Percentiles rank a stretch among this genome's conserved stretches.
Conservation (phyloP, 495 filamentous ascomycete genomes). For the Chaetomidium leptoderma region DNA sequence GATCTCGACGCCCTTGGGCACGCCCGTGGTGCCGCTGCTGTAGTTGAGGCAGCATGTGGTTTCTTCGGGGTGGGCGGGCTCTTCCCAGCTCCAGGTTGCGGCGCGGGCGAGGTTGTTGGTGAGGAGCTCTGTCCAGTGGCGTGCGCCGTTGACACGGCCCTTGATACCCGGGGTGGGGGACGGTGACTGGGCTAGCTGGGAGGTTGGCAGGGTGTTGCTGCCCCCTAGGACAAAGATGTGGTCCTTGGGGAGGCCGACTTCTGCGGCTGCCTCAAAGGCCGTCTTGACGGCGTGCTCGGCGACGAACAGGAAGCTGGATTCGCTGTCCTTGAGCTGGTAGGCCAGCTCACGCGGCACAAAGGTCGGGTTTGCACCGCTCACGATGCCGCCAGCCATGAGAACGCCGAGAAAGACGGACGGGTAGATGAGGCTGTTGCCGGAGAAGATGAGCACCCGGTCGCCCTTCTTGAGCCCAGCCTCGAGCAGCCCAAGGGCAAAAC, state of each 20-base stretch:
- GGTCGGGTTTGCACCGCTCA: slow-evolving; percentile 75
- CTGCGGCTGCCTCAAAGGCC: slow-evolving; percentile 62
- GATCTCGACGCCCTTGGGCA: slow-evolving; percentile 81
- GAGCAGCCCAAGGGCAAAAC: slow-evolving; percentile 65
- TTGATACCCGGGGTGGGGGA: slow-evolving; percentile 36
- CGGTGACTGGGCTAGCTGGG: slow-evolving; percentile 37
- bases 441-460: slow-evolving; percentile 70
- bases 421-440: slow-evolving; percentile 69
- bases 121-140: slow-evolving; percentile 43
- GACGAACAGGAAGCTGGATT: slow-evolving; percentile 60
- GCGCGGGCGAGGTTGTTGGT: slow-evolving; percentile 40
- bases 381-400: slow-evolving; percentile 73
- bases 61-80: slow-evolving; percentile 32
- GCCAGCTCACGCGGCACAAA: slow-evolving; percentile 67
- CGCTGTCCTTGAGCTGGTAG: slow-evolving; percentile 69
- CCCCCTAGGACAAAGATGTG: slow-evolving; percentile 48
- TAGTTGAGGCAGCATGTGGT: slow-evolving; percentile 60
- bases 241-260: slow-evolving; percentile 55
- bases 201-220: slow-evolving; percentile 22
- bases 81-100: slow-evolving; percentile 42
- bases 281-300: slow-evolving; percentile 54
- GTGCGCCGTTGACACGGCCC: slow-evolving; percentile 35
- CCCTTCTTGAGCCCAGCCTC: slow-evolving; percentile 60
- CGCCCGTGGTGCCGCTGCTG: slow-evolving; percentile 72
- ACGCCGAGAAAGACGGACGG: slow-evolving; percentile 67